Percentiles rank a stretch among this genome's conserved stretches.
Conservation (phyloP, 352 stramenopile genomes). For the Phytophthora agathidicida region DNA sequence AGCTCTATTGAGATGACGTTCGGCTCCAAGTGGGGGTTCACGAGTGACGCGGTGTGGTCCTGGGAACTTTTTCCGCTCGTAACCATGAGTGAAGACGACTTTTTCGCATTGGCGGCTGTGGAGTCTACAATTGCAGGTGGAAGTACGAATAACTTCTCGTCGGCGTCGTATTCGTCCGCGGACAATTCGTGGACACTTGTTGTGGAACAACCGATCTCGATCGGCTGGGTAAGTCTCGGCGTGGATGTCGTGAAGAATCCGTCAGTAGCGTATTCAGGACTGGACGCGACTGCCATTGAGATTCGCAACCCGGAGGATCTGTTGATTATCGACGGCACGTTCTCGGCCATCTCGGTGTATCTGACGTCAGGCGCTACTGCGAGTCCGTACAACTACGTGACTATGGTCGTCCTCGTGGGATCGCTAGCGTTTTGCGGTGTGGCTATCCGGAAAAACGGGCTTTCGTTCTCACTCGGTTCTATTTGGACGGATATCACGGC, state of each 20-base stretch:
- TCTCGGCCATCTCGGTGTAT: conserved; percentile 82
- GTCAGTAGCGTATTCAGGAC: conserved; percentile 65
- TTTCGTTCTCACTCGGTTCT: conserved; percentile 83
- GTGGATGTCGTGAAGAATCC: conserved; percentile 82
- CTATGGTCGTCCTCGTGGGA: conserved; percentile 84
- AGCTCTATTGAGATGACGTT: conserved; percentile 71
- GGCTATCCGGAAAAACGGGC: conserved; percentile 82
- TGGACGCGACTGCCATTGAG: conserved; percentile 67
- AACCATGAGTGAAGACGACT: conserved; percentile 11
- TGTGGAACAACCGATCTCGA: conserved; percentile 56
- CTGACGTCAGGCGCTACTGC: conserved; percentile 58
- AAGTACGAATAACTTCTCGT: conserved; percentile 36
- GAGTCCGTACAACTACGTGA: conserved; percentile 91
- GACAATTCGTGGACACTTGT: conserved; percentile 67
- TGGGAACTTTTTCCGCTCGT: conserved; percentile 47
- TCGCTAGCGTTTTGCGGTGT: conserved; percentile 84
- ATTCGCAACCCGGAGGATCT: conserved; percentile 58
- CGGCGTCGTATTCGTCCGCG: conserved; percentile 24
- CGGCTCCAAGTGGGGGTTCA: conserved; percentile 67
- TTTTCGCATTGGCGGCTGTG: conserved; percentile 13
- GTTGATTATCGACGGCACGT: conserved; percentile 60
- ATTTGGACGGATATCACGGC: conserved; percentile 90
- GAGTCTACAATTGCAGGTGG: not conserved
- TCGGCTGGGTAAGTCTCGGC: conserved; percentile 70
- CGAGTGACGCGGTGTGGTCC: conserved; percentile 48